Conservation (phyloP, 1,284 basidiomycete genomes). For the Anthracocystis walkeri region DNA sequence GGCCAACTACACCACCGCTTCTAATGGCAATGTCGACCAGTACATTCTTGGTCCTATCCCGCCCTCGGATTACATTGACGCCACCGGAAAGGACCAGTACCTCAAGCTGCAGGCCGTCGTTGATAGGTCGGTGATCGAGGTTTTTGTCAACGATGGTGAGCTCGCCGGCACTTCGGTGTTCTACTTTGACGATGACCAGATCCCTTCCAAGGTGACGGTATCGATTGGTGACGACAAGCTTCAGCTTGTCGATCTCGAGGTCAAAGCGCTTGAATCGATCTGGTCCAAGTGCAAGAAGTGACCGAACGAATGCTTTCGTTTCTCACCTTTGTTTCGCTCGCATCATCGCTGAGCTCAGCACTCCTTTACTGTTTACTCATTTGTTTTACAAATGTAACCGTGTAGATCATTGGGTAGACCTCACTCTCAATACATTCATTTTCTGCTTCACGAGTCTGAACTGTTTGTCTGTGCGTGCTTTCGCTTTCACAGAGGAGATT, state of each 20-base stretch:
- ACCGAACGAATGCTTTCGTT: not conserved
- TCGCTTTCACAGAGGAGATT: too few relatives aligned
- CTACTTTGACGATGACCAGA: constrained; percentile 54
- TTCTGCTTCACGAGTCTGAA: not conserved
- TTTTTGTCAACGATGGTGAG: constrained; percentile 67
- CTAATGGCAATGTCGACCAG: constrained; percentile 16
- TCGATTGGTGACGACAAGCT: constrained; percentile 51
- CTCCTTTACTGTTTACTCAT: not conserved
- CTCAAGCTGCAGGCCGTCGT: constrained; percentile 57
- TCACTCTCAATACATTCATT: not conserved
- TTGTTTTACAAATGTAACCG: not conserved
- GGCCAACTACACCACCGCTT: constrained; percentile 37
- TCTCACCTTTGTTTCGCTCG: not conserved
- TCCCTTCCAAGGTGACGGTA: constrained; percentile 37
- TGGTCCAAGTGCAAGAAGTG: constrained; percentile 41
- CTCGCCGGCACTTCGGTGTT: constrained; percentile 47
- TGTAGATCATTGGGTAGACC: constrained; percentile 1
- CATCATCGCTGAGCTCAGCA: not conserved
- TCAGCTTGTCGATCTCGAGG: constrained; percentile 34
- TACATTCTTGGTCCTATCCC: constrained; percentile 38
- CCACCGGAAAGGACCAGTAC: constrained; percentile 25
- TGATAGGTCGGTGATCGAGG: constrained; percentile 67
- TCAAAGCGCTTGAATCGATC: constrained; percentile 45
- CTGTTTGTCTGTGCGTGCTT: too few relatives aligned
- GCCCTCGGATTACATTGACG: constrained; percentile 21